Conservation (phyloP, 2,329 filamentous ascomycete genomes). For the Colletotrichum cereale region DNA sequence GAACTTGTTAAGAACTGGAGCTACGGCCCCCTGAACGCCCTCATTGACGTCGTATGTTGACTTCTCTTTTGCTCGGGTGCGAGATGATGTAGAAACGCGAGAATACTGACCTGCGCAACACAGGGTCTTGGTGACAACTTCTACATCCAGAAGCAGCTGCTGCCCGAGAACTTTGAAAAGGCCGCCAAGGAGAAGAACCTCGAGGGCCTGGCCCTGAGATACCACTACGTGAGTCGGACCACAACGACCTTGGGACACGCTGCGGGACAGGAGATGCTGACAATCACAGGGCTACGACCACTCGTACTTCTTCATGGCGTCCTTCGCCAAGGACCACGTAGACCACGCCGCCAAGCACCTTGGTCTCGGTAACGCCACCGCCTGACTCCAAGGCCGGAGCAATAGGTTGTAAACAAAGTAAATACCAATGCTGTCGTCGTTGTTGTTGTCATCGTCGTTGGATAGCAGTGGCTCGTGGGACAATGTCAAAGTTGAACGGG, state of each 20-base stretch:
- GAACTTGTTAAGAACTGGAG: slow-evolving; percentile 86
- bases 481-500: neutral
- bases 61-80: too few species aligned
- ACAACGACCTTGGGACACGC: neutral
- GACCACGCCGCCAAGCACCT: slow-evolving; percentile 92
- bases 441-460: neutral
- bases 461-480: neutral
- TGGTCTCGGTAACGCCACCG: slow-evolving; percentile 46
- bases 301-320: slow-evolving; percentile 96
- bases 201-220: slow-evolving; percentile 80
- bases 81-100: neutral
- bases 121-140: slow-evolving; percentile 95
- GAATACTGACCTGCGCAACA: neutral
- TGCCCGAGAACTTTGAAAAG: slow-evolving; percentile 91
- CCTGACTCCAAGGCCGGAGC: slow-evolving; percentile 33
- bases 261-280: neutral
- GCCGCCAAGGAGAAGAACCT: slow-evolving; percentile 83
- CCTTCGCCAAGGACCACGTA: slow-evolving; percentile 90
- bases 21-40: slow-evolving; percentile 73
- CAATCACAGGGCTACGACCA: slow-evolving; percentile 85
- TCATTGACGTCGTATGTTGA: slow-evolving; percentile 85
- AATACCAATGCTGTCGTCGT: slow-evolving; percentile 3
- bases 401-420: slow-evolving; percentile 31
- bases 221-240: slow-evolving; percentile 73
- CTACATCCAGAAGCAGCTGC: slow-evolving; percentile 91